Evolutionary conservation across 148 eudicot genomes (phyloP), one percentile per base, ranked within the genome.

Genomic region (Amaranthus hypochondriacus): DNA sequence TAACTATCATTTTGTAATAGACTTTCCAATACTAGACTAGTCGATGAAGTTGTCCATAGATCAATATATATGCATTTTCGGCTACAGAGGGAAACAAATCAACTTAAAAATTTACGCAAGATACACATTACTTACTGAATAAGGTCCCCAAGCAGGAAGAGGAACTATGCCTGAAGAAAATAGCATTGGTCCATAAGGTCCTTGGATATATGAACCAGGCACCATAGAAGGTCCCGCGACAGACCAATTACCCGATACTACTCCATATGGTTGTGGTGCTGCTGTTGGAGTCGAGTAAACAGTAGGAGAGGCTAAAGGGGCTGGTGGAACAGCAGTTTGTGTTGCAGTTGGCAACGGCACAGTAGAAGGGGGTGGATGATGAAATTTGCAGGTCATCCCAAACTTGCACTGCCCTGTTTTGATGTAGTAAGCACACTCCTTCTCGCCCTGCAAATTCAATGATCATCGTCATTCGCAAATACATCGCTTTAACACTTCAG

Each of bases 391-490:
- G 43, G 97, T 90, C 81, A 75, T 76, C 18, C 99, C 99, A 80
- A 90, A 95, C 78, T 95, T 95, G 82, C 99, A 95, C 61, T 89
- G 90, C 80, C 97, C 97, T 10, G 89, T 92, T 83, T 87, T 95
- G 72, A 86, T 74, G 80, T 88, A 95, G 80, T 95, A 95, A 6
- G 93, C 79, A 73, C 99, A 95, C 79, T 95, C 97, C 74, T 92
- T 95, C 81, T 95, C 99, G 71, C 94, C 99, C 99, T 95, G 89
- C 65, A 62, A 4, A 68, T 44, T 54, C 48, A 12, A n/a, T 48
- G 60, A 28, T 28, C 67, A 76, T 80, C 62, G 39, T 28, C 39
- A 28, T 28, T 28, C 39, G 39, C 39, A 28, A 28, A 28, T 28
- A 28, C 39, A 28, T 28, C 39, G 2, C 39, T 28, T 28, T 28